These are phyloP conservation scores for Salvia splendens DNA, from an alignment of 257 asterid genomes.

Conservation along the genomic window DNA sequence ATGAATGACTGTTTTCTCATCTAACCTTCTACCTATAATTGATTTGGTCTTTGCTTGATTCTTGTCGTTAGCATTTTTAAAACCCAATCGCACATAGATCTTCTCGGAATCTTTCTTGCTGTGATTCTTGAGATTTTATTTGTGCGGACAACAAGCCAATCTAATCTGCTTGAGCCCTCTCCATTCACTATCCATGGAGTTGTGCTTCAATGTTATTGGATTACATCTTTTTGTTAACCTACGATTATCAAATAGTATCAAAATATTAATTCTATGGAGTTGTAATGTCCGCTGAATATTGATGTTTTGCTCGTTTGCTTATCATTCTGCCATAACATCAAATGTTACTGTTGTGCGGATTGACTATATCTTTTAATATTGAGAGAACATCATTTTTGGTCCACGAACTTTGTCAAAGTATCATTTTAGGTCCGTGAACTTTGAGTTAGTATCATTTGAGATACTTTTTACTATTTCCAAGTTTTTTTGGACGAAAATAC, in stretches of 20 bases:
- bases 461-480: no score
- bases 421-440: no score
- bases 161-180: slow-evolving; percentile 49
- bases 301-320: no score
- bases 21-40: background rate
- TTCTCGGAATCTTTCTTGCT: slow-evolving; percentile 24
- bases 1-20: background rate
- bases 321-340: no score
- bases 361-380: no score
- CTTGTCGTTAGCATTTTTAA: background rate
- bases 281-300: no score
- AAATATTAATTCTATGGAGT: background rate
- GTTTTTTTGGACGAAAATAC: no score
- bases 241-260: no score
- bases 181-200: slow-evolving; percentile 32
- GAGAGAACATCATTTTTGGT: no score
- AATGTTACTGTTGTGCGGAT: no score
- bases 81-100: slow-evolving; percentile 41
- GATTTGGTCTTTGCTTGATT: background rate
- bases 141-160: slow-evolving; percentile 41
- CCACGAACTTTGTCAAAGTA: no score
- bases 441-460: no score
- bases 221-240: slow-evolving; percentile 13
- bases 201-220: slow-evolving; percentile 48
- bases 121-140: slow-evolving; percentile 44